Base-by-base conservation (phyloP, 2,329 filamentous ascomycete genomes). In the Cercospora sp. region DNA sequence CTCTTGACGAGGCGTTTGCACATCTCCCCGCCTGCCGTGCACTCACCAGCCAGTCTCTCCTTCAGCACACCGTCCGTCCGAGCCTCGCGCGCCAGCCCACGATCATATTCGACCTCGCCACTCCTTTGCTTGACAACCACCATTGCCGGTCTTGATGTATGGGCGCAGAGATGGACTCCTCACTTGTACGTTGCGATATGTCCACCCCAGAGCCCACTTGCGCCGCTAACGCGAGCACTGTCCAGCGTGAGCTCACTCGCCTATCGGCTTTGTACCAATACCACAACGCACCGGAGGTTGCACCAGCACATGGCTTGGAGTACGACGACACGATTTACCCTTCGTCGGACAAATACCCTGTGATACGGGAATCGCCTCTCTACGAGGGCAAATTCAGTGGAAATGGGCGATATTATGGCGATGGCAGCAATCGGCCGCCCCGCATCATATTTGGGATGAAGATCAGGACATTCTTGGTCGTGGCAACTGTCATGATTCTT, bases 391-490 rank as follows among this genome's bases (percentile, higher is more conserved):
- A 72, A 21, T 61, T 67, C 57, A 49, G 26, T 18, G 62, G 62
- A 32, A 59, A 30, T 34, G 67, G 65, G n/a, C 70, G 69, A 34
- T 70, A 72, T 67, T 69, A 63, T 45, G 72, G 70, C 49, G 71
- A 66, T n/a, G 72, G 70, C 68, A 71, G 74, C 71, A 75, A 75
- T 68, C 73, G 73, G 45, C 78, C 78, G 63, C 78, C 78, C 24
- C 71, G 76, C n/a, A 80, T 80, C 71, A 79, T 80, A 66, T 80
- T 79, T 70, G 78, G 78, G 16, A 80, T 80, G 78, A 79, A 79
- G 65, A 69, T 79, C 34, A 69, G 72, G 37, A 79, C 77, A 0
- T 80, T 80, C 65, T 65, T 78, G 68, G 24, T 79, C 7, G 78
- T 80, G 2, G 73, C 76, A 13, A 45, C 72, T 26, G 68, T 78